A percentile compares a stretch with the other conserved stretches of the same genome.
Evolutionary conservation across 495 filamentous ascomycete species (phyloP).

Genomic region (Immersiella caudata): DNA sequence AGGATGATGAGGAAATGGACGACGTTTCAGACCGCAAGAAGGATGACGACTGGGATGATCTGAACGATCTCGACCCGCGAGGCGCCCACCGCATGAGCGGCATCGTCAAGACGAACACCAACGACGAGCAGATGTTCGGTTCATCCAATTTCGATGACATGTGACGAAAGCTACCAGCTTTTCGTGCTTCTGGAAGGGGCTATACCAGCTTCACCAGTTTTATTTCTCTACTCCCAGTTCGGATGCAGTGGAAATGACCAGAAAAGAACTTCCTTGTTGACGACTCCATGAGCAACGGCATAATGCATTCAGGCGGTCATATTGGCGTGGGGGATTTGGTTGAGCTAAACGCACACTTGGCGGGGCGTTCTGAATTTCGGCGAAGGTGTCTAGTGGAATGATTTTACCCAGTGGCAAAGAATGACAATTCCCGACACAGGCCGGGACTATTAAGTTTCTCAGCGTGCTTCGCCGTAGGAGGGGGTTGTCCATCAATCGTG

Average conservation of each 20-base stretch:
- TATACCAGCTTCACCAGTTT: conserved; percentile 2
- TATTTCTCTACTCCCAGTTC: conserved; percentile 3
- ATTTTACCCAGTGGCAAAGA: conserved; percentile 23
- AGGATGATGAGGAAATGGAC: conserved; percentile 60
- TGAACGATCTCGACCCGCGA: conserved; percentile 47
- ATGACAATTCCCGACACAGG: conserved; percentile 13
- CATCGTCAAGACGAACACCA: conserved; percentile 65
- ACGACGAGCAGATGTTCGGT: conserved; percentile 73
- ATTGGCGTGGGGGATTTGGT: conserved; percentile 31
- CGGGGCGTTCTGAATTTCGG: conserved; percentile 28
- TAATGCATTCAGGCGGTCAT: conserved; percentile 38
- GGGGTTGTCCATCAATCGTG: neutral
- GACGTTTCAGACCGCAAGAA: conserved; percentile 51
- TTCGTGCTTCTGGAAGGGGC: conserved; percentile 19
- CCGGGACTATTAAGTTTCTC: neutral
- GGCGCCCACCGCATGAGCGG: conserved; percentile 71
- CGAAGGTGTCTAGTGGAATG: conserved; percentile 21
- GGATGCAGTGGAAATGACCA: conserved; percentile 21
- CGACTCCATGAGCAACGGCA: conserved; percentile 33
- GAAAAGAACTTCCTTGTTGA: conserved; percentile 30
- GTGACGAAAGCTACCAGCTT: conserved; percentile 27
- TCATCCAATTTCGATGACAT: conserved; percentile 66
- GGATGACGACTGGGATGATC: conserved; percentile 53
- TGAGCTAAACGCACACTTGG: conserved; percentile 25
- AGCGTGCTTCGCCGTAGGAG: neutral